Base-by-base conservation (phyloP, 208 protist species). In the Trypanosoma scelopori region DNA sequence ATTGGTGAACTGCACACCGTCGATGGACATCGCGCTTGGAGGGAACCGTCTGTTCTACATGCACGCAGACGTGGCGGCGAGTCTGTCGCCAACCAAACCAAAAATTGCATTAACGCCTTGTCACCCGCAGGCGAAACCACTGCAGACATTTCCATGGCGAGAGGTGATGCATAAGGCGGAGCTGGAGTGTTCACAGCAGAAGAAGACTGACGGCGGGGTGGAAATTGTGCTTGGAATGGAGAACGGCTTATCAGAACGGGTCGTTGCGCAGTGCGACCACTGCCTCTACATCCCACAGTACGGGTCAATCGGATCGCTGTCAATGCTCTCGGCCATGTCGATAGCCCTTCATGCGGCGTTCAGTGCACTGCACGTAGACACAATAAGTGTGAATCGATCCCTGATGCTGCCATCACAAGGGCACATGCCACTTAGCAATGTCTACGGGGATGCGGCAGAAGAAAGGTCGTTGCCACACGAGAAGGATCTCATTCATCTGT, bases 161-260 rank as follows among this genome's bases (percentile, higher is more conserved):
- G 18, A 37, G 42, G 35, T 53, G 25, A 5, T 59, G 53, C 22
- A 35, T n/a, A 39, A 35, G 20, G 30, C 30, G 27, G 23, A 35
- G 32, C 45, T n/a, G 50, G 23, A 32, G 18, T 53, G 45, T 13
- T 22, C 11, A 25, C 52, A 50, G 5, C 15, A n/a, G 11, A 56
- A 48, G 13, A 35, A 47, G 1, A 32, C 25, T 1, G 25, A 51
- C 16, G 48, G 28, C 4, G 76, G 75, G 0, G 61, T 91, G 6
- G 78, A 92, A 37, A 68, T 95, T 25, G 82, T 95, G 3, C 66
- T 95, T 3, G 89, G 89, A 4, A 92, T 92, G 85, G 85, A 95
- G 49, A 95, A 95, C 63, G 89, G 89, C 12, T 50, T 95, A 25
- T 88, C 82, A 0, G 43, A 66, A 7, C 20, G 23, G 5, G 55